Conservation (phyloP, 768 basidiomycete species). For the Leucocoprinus leucothites region DNA sequence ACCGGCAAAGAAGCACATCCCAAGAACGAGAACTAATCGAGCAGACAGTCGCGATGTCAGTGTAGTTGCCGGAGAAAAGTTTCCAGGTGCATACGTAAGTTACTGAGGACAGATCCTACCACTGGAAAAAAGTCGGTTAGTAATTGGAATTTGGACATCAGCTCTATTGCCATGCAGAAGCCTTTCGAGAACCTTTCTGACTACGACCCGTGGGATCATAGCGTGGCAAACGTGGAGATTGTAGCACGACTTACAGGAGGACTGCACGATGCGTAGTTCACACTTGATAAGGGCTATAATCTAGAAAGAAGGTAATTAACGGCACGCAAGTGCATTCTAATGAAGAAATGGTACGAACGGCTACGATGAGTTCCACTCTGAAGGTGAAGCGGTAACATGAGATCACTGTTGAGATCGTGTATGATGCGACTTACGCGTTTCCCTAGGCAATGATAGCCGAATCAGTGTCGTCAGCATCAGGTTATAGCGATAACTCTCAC, state of each 20-base stretch:
- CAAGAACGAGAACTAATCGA: constrained; percentile 69
- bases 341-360: constrained; percentile 46
- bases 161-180: background rate
- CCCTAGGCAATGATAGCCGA: constrained; percentile 30
- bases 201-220: too few species aligned
- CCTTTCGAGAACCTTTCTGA: too few species aligned
- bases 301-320: constrained; percentile 21
- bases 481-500: constrained; percentile 32
- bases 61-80: constrained; percentile 4
- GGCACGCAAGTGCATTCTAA: background rate
- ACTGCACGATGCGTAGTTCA: constrained; percentile 74
- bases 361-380: constrained; percentile 73
- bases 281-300: constrained; percentile 49
- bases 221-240: too few species aligned
- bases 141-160: background rate
- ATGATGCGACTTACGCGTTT: constrained; percentile 37
- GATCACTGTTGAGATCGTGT: background rate
- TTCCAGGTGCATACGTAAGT: constrained; percentile 54
- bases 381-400: constrained; percentile 5
- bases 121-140: constrained; percentile 41
- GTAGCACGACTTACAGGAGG: constrained; percentile 56
- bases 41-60: background rate
- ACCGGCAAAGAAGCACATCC: constrained; percentile 90
- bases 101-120: constrained; percentile 84
- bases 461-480: background rate